Evolutionary conservation across 1,284 basidiomycete species (phyloP).

Genomic region (Ceratobasidium sp.): DNA sequence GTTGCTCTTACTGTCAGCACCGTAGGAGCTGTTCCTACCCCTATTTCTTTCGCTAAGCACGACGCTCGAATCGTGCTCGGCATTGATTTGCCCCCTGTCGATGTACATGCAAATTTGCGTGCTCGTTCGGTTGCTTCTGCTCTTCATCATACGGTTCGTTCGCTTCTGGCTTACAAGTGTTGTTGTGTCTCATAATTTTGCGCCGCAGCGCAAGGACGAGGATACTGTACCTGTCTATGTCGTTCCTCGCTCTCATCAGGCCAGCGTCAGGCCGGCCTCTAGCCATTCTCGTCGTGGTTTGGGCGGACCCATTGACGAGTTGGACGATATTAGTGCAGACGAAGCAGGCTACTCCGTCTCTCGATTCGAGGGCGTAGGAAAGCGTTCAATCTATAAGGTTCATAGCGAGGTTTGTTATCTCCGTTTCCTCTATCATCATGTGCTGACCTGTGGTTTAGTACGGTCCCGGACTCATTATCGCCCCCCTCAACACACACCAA

Average conservation of each 20-base stretch:
- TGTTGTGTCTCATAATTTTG: not conserved
- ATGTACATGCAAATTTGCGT: not conserved
- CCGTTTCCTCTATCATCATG: not conserved
- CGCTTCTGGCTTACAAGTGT: not conserved
- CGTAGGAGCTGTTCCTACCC: constrained; percentile 2
- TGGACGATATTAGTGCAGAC: not conserved
- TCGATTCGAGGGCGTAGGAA: not conserved
- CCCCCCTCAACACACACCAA: not conserved
- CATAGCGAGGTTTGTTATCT: not conserved
- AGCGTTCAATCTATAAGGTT: not conserved
- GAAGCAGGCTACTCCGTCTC: not conserved
- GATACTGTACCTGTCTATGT: constrained; percentile 6
- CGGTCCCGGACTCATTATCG: constrained; percentile 20
- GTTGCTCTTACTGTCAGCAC: constrained; percentile 5
- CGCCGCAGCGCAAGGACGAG: not conserved
- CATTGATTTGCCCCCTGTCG: not conserved
- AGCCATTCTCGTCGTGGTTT: constrained; percentile 7
- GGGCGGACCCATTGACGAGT: constrained; percentile 11
- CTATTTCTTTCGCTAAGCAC: not conserved
- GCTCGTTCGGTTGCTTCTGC: not conserved
- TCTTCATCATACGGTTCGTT: not conserved
- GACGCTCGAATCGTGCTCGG: constrained; percentile 3
- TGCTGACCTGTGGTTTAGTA: no score
- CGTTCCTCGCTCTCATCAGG: not conserved
- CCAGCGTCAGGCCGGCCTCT: not conserved